These are phyloP conservation scores for Gentiana macrophylla DNA, from an alignment of 257 asterid genomes.

Conservation along the genomic window DNA sequence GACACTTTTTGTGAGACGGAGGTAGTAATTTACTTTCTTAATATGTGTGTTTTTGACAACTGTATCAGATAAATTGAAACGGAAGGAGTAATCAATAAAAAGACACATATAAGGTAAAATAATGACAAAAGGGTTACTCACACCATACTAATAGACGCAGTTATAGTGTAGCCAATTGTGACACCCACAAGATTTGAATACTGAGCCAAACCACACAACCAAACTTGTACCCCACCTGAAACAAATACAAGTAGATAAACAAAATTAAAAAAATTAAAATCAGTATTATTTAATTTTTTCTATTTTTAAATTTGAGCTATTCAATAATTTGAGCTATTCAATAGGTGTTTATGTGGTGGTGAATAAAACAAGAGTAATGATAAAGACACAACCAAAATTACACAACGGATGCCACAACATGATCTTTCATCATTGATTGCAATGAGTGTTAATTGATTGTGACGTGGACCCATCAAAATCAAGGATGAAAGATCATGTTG, in stretches of 20 bases:
- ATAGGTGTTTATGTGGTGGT: not conserved
- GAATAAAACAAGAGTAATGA: not conserved
- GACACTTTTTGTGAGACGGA: no score
- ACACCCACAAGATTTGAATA: slow-evolving; percentile 51
- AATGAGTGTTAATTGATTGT: no score
- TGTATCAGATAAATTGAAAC: no score
- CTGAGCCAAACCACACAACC: slow-evolving; percentile 47
- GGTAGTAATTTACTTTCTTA: no score
- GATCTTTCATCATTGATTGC: no score
- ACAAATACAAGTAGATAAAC: not conserved
- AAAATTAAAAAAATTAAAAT: not conserved
- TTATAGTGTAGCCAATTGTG: slow-evolving; percentile 56
- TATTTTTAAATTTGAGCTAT: not conserved
- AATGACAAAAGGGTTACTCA: slow-evolving; percentile 14
- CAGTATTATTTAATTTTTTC: not conserved
- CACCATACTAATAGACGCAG: slow-evolving; percentile 71
- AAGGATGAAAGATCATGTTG: no score
- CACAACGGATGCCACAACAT: no score
- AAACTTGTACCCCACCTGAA: slow-evolving; percentile 36
- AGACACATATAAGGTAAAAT: no score
- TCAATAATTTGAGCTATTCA: not conserved
- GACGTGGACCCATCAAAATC: no score
- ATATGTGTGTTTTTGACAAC: no score
- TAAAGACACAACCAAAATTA: no score
- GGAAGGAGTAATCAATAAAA: no score